Evolutionary conservation across 176 grass and related monocot species (phyloP).

Genomic region (Carex littledalei): DNA sequence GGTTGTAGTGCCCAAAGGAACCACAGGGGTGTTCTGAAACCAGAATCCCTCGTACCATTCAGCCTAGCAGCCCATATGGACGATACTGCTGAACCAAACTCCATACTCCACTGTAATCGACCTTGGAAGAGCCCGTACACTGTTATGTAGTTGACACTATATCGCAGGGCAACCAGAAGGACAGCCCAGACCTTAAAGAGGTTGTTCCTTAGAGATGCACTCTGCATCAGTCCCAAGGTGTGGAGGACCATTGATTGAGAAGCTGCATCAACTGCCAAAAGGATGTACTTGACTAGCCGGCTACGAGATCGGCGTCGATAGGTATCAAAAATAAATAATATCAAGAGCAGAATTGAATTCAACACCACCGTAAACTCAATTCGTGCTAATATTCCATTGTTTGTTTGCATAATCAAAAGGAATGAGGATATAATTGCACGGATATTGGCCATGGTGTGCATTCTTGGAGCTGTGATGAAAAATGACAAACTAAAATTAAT

Average conservation of each 20-base stretch:
- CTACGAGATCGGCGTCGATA: not conserved
- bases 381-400: not conserved
- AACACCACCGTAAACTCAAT: conserved; percentile 12
- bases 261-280: not conserved
- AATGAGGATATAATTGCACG: not conserved
- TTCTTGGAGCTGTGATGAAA: too few relatives aligned
- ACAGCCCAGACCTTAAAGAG: not conserved
- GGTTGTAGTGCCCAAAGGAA: not conserved
- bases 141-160: not conserved
- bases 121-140: not conserved
- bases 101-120: not conserved
- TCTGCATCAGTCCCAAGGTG: conserved; percentile 6
- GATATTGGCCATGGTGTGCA: not conserved
- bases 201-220: not conserved
- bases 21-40: not conserved
- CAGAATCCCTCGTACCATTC: not conserved
- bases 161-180: not conserved
- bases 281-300: not conserved
- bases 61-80: not conserved
- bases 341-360: not conserved
- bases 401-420: not conserved
- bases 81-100: not conserved
- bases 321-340: not conserved
- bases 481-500: too few relatives aligned
- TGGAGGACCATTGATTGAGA: not conserved